These are phyloP conservation scores for Phytophthora citricola DNA, from an alignment of 352 stramenopile species.

Conservation along the genomic window DNA sequence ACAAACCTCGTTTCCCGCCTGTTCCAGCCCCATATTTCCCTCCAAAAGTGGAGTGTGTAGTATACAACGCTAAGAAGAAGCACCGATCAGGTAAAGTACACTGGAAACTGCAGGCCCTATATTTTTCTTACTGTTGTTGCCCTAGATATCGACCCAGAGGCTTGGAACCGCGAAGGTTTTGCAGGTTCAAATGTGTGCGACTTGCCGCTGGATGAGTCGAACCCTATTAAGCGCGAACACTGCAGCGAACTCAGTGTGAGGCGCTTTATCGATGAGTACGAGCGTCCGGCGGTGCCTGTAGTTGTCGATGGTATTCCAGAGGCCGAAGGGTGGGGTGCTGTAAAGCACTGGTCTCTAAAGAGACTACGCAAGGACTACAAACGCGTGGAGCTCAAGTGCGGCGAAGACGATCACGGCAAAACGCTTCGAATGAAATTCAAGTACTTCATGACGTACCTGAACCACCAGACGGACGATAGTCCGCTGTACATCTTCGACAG, in stretches of 20 bases:
- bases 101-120: neutral
- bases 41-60: constrained; percentile 51
- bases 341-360: constrained; percentile 82
- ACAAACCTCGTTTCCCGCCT: constrained; percentile 51
- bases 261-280: constrained; percentile 88
- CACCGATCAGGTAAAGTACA: constrained; percentile 66
- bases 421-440: constrained; percentile 86
- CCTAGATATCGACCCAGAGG: constrained; percentile 70
- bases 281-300: constrained; percentile 72
- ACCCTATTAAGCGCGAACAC: constrained; percentile 73
- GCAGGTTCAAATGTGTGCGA: constrained; percentile 83
- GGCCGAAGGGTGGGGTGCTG: constrained; percentile 72
- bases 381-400: constrained; percentile 78
- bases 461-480: constrained; percentile 84
- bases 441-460: constrained; percentile 81
- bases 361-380: constrained; percentile 83
- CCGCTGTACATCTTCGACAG: constrained; percentile 99
- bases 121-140: constrained; percentile 10
- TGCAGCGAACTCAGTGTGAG: constrained; percentile 79
- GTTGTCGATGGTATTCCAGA: constrained; percentile 88
- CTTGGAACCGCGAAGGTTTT: constrained; percentile 83
- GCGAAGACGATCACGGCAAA: constrained; percentile 82
- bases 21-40: constrained; percentile 56
- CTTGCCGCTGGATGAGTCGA: constrained; percentile 70
- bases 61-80: constrained; percentile 71